These are phyloP conservation scores for Diaporthe velutina DNA, from an alignment of 2,329 filamentous ascomycete genomes.

Conservation along the genomic window DNA sequence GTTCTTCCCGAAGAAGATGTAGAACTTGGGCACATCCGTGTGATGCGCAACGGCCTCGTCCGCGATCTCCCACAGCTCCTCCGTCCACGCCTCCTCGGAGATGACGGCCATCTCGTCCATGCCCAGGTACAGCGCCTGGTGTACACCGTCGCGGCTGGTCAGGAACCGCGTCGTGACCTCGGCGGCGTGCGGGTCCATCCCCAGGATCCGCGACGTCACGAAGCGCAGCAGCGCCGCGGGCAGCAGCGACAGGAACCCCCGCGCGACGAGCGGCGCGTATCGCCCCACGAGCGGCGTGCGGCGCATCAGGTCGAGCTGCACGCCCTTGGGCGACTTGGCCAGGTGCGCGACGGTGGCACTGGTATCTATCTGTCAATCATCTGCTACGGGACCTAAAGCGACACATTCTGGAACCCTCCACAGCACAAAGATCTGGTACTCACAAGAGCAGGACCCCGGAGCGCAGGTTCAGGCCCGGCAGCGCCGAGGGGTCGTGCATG, in stretches of 20 bases:
- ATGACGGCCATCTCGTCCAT: conserved; percentile 72
- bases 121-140: conserved; percentile 71
- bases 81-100: conserved; percentile 69
- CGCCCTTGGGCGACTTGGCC: conserved; percentile 71
- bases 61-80: conserved; percentile 65
- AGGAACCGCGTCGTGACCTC: conserved; percentile 67
- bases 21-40: conserved; percentile 61
- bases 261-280: conserved; percentile 56
- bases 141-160: conserved; percentile 68
- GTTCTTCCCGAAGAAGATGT: conserved; percentile 70
- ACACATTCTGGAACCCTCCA: too few relatives aligned
- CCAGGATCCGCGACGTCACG: conserved; percentile 57
- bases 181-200: conserved; percentile 63
- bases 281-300: conserved; percentile 56
- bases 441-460: conserved; percentile 78
- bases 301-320: conserved; percentile 60
- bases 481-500: conserved; percentile 51
- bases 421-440: too few relatives aligned
- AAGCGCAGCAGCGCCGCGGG: conserved; percentile 56
- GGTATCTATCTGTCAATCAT: too few relatives aligned
- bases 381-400: too few relatives aligned
- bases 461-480: conserved; percentile 56
- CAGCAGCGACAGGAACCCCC: conserved; percentile 55
- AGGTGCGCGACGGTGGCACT: conserved; percentile 82
- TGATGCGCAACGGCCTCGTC: conserved; percentile 45